Percentiles rank a stretch among this genome's conserved stretches.
phyloP scores from a whole-genome alignment of 495 filamentous ascomycete species.

The Umbilicaria muhlenbergii region DNA sequence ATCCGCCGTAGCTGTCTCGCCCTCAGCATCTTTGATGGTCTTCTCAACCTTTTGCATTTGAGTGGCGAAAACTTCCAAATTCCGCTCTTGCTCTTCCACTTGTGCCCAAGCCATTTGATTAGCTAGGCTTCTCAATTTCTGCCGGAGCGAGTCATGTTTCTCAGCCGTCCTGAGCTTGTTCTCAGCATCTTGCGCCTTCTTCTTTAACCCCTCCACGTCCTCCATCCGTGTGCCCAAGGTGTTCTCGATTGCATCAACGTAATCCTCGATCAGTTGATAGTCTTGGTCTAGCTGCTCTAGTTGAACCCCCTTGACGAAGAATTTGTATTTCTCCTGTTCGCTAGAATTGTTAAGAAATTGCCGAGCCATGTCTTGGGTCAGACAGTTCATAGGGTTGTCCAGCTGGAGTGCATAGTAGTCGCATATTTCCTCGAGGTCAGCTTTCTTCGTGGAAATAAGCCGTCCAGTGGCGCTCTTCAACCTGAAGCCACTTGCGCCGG shows the following conservation, averaged over 20 bases:
- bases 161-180: constrained; percentile 40
- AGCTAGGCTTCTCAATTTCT: constrained; percentile 31
- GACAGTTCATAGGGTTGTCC: constrained; percentile 94
- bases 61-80: constrained; percentile 17
- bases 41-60: constrained; percentile 23
- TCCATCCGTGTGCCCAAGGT: constrained; percentile 33
- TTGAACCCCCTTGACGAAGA: constrained; percentile 91
- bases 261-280: constrained; percentile 63
- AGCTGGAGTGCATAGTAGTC: constrained; percentile 90
- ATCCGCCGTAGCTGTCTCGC: constrained; percentile 24
- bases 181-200: constrained; percentile 28
- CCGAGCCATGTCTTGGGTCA: constrained; percentile 89
- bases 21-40: constrained; percentile 26
- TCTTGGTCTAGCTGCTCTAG: constrained; percentile 84
- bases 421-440: constrained; percentile 81
- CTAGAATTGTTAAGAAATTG: constrained; percentile 81
- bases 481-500: constrained; percentile 71
- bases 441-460: constrained; percentile 65
- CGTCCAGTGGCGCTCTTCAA: constrained; percentile 59
- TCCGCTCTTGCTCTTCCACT: constrained; percentile 42
- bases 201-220: constrained; percentile 32
- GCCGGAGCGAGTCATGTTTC: constrained; percentile 38
- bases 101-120: constrained; percentile 59
- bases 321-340: constrained; percentile 79
- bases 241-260: constrained; percentile 49